Percentiles rank a stretch among this genome's conserved stretches.
Evolutionary conservation across 2,329 filamentous ascomycete genomes (phyloP).

Genomic region (Claviceps sp.): DNA sequence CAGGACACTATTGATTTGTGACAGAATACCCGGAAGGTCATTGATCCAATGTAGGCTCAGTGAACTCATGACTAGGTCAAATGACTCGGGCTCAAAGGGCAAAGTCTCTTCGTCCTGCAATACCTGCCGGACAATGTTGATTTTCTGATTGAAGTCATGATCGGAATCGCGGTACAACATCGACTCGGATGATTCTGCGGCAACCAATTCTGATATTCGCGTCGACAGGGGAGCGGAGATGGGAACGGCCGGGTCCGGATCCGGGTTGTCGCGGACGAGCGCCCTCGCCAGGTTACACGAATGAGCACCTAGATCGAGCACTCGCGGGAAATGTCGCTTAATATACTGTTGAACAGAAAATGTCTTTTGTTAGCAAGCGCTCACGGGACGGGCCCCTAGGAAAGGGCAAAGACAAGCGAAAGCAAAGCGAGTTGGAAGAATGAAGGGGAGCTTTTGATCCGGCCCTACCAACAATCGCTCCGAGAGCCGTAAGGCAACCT

Average conservation of each 20-base stretch:
- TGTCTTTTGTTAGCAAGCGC: neutral
- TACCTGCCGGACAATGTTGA: slow-evolving; percentile 62
- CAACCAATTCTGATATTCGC: slow-evolving; percentile 61
- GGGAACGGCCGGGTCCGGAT: slow-evolving; percentile 42
- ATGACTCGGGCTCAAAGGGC: slow-evolving; percentile 61
- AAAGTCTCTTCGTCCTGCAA: slow-evolving; percentile 62
- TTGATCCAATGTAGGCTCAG: slow-evolving; percentile 96
- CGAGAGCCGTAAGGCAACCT: slow-evolving; percentile 71
- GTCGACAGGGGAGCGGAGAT: slow-evolving; percentile 52
- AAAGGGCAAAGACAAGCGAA: neutral
- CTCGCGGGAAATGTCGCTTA: slow-evolving; percentile 70
- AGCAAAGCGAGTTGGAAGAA: neutral
- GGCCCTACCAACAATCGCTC: slow-evolving; percentile 63
- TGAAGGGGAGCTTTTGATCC: neutral
- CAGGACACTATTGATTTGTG: slow-evolving; percentile 73
- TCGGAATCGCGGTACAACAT: slow-evolving; percentile 71
- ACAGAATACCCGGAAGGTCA: slow-evolving; percentile 72
- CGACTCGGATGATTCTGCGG: slow-evolving; percentile 65
- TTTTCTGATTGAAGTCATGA: slow-evolving; percentile 58
- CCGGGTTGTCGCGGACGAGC: slow-evolving; percentile 56
- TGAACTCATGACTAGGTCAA: slow-evolving; percentile 83
- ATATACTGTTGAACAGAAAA: slow-evolving; percentile 51
- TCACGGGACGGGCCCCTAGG: neutral
- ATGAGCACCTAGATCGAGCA: slow-evolving; percentile 88
- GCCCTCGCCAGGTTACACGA: slow-evolving; percentile 86